Conservation (phyloP, 345 rosid species). For the Eucalyptus pumila region DNA sequence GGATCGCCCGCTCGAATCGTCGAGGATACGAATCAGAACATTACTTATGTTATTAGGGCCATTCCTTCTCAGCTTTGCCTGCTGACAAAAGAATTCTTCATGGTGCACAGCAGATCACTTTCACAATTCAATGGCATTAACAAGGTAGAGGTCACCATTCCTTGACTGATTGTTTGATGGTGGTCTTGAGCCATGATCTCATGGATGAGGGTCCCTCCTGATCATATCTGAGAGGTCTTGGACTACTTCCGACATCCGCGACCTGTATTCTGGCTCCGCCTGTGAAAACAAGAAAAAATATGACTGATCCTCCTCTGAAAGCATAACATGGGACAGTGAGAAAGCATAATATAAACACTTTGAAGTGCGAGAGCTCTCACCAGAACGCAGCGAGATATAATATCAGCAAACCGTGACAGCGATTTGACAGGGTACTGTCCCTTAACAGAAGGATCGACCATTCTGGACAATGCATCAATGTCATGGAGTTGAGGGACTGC, state of each 20-base stretch:
- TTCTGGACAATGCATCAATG: slow-evolving; percentile 79
- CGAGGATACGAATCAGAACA: background rate
- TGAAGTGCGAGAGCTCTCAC: slow-evolving; percentile 7
- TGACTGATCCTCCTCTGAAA: background rate
- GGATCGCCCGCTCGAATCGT: background rate
- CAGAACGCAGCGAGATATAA: slow-evolving; percentile 91
- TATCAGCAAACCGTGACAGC: slow-evolving; percentile 84
- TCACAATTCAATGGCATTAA: background rate
- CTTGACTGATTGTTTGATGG: background rate
- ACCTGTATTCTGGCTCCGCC: slow-evolving; percentile 82
- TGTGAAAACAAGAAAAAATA: slow-evolving; percentile 8
- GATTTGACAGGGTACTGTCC: slow-evolving; percentile 83
- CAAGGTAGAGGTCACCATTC: background rate
- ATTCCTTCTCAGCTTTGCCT: background rate
- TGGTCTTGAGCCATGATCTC: background rate
- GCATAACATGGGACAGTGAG: background rate
- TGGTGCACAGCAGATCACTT: background rate
- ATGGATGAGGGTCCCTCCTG: slow-evolving; percentile 51
- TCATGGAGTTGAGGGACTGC: slow-evolving; percentile 94
- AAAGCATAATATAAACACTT: background rate
- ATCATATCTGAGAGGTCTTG: slow-evolving; percentile 86
- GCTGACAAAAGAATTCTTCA: background rate
- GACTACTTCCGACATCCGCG: slow-evolving; percentile 87
- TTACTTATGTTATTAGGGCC: background rate
- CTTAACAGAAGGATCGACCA: slow-evolving; percentile 88